Conservation (phyloP, 352 stramenopile genomes). For the Globisporangium nunn region DNA sequence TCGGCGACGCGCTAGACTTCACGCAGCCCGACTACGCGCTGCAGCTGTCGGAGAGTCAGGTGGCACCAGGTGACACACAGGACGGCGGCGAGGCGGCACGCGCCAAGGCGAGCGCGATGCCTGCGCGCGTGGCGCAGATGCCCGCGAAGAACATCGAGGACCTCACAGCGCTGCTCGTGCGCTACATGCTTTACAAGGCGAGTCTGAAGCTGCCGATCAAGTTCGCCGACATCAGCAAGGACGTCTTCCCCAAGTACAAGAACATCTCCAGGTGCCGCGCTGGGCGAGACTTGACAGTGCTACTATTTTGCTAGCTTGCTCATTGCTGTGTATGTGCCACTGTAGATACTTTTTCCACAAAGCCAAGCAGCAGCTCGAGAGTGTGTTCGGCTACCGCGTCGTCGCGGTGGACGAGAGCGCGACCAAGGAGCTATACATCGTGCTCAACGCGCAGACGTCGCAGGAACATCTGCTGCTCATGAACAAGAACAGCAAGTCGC, state of each 20-base stretch:
- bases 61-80: conserved; percentile 14
- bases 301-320: not conserved
- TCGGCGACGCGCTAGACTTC: conserved; percentile 57
- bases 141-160: conserved; percentile 62
- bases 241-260: conserved; percentile 75
- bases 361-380: conserved; percentile 72
- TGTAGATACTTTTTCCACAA: conserved; percentile 63
- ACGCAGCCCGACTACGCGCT: conserved; percentile 70
- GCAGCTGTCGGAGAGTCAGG: conserved; percentile 39
- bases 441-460: conserved; percentile 64
- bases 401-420: conserved; percentile 61
- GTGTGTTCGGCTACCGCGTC: conserved; percentile 69
- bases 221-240: conserved; percentile 79
- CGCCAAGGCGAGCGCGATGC: conserved; percentile 23
- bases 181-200: conserved; percentile 84
- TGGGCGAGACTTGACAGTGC: too few relatives aligned
- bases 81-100: conserved; percentile 29
- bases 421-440: conserved; percentile 65
- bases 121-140: conserved; percentile 39
- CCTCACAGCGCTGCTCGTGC: conserved; percentile 66
- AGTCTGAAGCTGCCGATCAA: conserved; percentile 70
- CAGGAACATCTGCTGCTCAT: conserved; percentile 68
- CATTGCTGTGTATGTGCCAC: not conserved
- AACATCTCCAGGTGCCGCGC: conserved; percentile 47
- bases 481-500: conserved; percentile 67